A percentile compares a stretch with the other conserved stretches of the same genome.
phyloP scores from a whole-genome alignment of 495 filamentous ascomycete species.

The Sphaerosporella brunnea region DNA sequence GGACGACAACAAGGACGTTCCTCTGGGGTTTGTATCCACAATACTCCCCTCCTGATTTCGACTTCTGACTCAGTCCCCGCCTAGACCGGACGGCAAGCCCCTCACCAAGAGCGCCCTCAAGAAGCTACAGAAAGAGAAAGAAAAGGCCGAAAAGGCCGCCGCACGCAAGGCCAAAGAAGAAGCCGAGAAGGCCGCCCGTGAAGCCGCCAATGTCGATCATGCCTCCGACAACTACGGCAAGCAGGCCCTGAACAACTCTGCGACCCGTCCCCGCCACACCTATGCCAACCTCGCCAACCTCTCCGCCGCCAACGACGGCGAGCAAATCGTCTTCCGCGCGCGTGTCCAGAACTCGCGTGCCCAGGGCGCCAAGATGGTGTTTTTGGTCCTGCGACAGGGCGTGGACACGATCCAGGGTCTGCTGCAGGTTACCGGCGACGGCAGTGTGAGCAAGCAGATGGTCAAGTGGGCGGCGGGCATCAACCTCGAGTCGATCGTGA shows the following conservation, averaged over 20 bases:
- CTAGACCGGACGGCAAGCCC: conserved; percentile 20
- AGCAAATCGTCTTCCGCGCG: conserved; percentile 62
- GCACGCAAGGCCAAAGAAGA: conserved; percentile 13
- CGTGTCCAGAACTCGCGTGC: conserved; percentile 73
- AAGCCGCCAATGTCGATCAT: conserved; percentile 22
- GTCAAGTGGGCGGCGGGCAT: conserved; percentile 72
- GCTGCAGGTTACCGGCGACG: conserved; percentile 40
- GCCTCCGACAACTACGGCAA: conserved; percentile 21
- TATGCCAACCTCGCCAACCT: conserved; percentile 16
- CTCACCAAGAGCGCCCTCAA: conserved; percentile 22
- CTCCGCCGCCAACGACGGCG: conserved; percentile 30
- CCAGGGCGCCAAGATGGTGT: conserved; percentile 81
- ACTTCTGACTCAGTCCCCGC: too few species aligned
- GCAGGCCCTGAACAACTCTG: conserved; percentile 22
- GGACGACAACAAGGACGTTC: background rate
- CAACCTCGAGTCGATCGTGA: conserved; percentile 61
- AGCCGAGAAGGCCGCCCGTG: conserved; percentile 21
- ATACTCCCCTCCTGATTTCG: too few species aligned
- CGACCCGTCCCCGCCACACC: conserved; percentile 16
- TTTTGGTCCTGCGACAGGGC: conserved; percentile 75
- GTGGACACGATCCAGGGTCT: conserved; percentile 60
- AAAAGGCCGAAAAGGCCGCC: conserved; percentile 21
- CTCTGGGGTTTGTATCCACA: conserved; percentile 11
- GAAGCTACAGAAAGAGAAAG: conserved; percentile 21
- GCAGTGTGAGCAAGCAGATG: conserved; percentile 52